Evolutionary conservation across 2,329 filamentous ascomycete genomes (phyloP).

Genomic region (Xylariaceae sp.): DNA sequence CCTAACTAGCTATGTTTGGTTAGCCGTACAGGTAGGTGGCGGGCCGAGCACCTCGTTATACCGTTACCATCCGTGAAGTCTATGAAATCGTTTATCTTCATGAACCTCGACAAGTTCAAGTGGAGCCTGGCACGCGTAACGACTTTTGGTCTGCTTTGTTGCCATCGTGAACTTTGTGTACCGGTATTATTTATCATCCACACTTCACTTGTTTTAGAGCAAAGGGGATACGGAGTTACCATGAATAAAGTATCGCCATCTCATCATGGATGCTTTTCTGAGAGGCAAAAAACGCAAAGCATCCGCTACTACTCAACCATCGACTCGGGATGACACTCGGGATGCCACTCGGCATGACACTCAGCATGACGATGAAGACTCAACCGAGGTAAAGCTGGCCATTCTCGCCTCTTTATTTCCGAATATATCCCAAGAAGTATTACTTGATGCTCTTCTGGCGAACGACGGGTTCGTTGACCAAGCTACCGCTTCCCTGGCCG

Average conservation of each 20-base stretch:
- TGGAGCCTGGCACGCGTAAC: too few species aligned
- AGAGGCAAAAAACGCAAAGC: constrained; percentile 48
- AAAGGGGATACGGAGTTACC: not conserved
- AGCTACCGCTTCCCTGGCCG: constrained; percentile 52
- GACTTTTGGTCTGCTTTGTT: too few species aligned
- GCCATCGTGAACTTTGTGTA: too few species aligned
- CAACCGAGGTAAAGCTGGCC: constrained; percentile 85
- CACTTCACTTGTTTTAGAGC: too few species aligned
- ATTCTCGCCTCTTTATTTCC: constrained; percentile 74
- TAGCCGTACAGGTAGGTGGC: not conserved
- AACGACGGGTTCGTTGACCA: constrained; percentile 70
- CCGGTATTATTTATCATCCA: too few species aligned
- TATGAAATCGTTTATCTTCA: not conserved
- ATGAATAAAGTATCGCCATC: constrained; percentile 2
- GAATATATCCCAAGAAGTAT: constrained; percentile 52
- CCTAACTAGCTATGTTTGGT: not conserved
- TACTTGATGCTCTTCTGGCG: constrained; percentile 74
- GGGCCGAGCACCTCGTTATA: not conserved
- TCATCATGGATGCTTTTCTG: constrained; percentile 53
- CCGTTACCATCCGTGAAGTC: not conserved
- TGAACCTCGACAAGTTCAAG: too few species aligned
- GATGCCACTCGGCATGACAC: not conserved
- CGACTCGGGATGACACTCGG: constrained; percentile 7
- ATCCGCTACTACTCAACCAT: constrained; percentile 20
- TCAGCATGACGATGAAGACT: constrained; percentile 48